Evolutionary conservation across 169 alveolate genomes (phyloP), one percentile per base, ranked within the genome.

Genomic region (Perkinsus olseni): DNA sequence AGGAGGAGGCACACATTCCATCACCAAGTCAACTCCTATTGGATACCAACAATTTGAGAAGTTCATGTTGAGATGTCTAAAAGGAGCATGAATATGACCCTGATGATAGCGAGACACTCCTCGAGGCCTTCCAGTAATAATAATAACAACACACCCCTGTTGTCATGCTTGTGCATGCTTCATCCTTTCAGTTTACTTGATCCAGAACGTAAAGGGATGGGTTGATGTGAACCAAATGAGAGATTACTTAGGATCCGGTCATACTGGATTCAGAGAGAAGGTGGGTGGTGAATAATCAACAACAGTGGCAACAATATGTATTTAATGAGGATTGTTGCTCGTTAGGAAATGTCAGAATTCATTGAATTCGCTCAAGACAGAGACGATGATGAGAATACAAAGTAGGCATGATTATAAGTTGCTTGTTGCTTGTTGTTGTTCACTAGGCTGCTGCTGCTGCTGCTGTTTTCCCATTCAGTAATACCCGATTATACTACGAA

Each of bases 171-270:
- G 62, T 45, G 37, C 37, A 74, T 48, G 62, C 17, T 62, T 21
- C 1, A 8, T 24, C 4, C 1, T 11, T 74, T n/a, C 92, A 92
- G 93, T 62, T 91, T 94, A n/a, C 93, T 97, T 4, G 98, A 97
- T 51, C 95, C 96, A 10, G 97, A 97, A 51, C 96, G 96, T n/a
- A 95, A 95, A 91, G 82, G 98, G 98, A 6, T 96, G 95, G 92
- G 96, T 96, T 74, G 96, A 96, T 93, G 93, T 94, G 1, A 97
- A 97, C 39, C 94, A 93, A 92, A 95, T 97, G 96, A 95, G 94
- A 74, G 92, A 95, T 38, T 91, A 94, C 50, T 93, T 96, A 34
- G 94, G 94, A 45, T 94, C 94, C 17, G 93, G 95, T n/a, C 97
- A 97, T 36, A 96, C 96, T 74, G 95, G 94, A n/a, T 96, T 97